A percentile compares a stretch with the other conserved stretches of the same genome.
These are phyloP conservation scores for Ascochyta koolunga DNA, from an alignment of 2,329 filamentous ascomycete species.

Conservation along the genomic window DNA sequence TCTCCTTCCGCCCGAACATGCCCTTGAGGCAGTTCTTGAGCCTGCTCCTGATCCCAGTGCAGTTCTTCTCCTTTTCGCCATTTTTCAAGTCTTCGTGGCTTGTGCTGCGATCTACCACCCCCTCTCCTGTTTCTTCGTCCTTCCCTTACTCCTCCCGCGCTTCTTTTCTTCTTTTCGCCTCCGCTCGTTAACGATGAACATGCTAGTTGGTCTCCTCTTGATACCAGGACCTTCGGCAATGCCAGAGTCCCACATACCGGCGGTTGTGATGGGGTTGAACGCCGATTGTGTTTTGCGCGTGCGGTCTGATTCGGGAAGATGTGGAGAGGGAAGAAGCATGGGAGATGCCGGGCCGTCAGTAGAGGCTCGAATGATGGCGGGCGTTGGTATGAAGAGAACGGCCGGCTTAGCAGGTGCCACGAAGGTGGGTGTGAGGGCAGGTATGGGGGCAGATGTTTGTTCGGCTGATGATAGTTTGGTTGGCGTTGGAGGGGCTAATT, in stretches of 20 bases:
- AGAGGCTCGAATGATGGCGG: constrained; percentile 21
- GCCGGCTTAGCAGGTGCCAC: neutral
- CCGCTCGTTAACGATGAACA: constrained; percentile 43
- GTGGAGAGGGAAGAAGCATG: constrained; percentile 24
- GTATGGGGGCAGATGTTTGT: neutral
- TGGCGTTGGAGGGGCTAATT: constrained; percentile 30
- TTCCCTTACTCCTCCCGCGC: constrained; percentile 34
- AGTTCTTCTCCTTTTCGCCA: neutral
- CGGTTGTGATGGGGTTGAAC: constrained; percentile 42
- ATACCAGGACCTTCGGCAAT: constrained; percentile 34
- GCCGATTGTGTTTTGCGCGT: constrained; percentile 38
- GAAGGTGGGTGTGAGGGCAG: too few species aligned
- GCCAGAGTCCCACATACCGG: constrained; percentile 46
- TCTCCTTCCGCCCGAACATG: constrained; percentile 10
- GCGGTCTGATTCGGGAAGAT: constrained; percentile 22
- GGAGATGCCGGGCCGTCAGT: constrained; percentile 14
- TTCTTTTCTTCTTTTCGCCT: constrained; percentile 39
- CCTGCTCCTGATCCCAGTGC: constrained; percentile 4
- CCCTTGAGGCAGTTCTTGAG: constrained; percentile 7
- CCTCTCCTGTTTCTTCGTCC: constrained; percentile 25
- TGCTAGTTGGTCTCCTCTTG: constrained; percentile 41
- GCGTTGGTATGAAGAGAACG: constrained; percentile 17
- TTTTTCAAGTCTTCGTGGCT: constrained; percentile 12
- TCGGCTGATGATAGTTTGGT: constrained; percentile 15
- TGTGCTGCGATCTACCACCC: constrained; percentile 10